Evolutionary conservation across 2,329 filamentous ascomycete species (phyloP).

Genomic region (Colletotrichum noveboracense): DNA sequence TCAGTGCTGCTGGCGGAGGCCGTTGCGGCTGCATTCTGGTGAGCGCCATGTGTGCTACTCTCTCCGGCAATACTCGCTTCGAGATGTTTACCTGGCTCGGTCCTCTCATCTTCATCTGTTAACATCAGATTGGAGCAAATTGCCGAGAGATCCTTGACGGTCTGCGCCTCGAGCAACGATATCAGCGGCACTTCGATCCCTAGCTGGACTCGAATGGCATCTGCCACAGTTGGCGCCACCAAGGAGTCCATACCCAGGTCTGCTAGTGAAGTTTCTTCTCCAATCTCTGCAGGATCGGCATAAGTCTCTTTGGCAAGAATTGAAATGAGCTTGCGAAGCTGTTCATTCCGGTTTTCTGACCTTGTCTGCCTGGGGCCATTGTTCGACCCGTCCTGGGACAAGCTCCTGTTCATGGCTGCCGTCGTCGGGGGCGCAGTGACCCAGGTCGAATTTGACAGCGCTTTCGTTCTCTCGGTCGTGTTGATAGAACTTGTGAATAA

Average conservation of each 20-base stretch:
- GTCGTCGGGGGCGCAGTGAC: background rate
- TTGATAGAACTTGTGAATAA: background rate
- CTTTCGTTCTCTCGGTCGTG: background rate
- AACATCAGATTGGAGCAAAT: accelerated
- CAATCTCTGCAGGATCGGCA: background rate
- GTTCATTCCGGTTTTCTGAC: background rate
- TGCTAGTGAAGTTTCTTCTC: background rate
- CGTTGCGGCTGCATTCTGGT: background rate
- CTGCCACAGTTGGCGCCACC: background rate
- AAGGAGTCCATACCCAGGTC: background rate
- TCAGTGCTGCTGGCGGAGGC: background rate
- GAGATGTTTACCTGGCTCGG: background rate
- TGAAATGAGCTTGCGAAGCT: background rate
- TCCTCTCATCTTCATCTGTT: accelerated
- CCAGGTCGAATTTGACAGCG: background rate
- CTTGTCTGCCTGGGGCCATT: accelerated
- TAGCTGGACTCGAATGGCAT: background rate
- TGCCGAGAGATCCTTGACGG: background rate
- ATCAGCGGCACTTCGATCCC: background rate
- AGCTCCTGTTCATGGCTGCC: background rate
- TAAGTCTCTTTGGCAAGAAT: background rate
- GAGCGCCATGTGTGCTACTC: background rate
- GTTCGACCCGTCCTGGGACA: background rate
- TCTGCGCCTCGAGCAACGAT: background rate
- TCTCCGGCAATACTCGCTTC: background rate